Base-by-base conservation (phyloP, 495 filamentous ascomycete genomes). In the Lasiosphaeria ovina region DNA sequence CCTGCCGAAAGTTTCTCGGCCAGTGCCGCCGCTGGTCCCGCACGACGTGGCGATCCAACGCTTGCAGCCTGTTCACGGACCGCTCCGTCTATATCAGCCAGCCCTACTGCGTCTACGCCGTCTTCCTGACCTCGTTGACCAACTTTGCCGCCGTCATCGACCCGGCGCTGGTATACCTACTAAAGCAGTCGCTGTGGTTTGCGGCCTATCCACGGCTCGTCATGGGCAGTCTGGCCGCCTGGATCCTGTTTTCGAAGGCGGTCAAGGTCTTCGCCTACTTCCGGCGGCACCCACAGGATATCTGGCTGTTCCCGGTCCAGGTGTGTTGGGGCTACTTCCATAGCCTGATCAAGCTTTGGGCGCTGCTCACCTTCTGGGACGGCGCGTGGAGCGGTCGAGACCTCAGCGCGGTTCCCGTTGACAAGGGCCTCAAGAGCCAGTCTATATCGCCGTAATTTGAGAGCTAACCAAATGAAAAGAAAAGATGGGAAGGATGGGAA, bases 41-140 rank as follows among this genome's bases (percentile, higher is more conserved):
- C 16, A 89, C 84, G 10, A 89, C 84, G 42, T 89, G 83, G 83
- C 76, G 87, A 6, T 85, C 79, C 69, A 89, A 88, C 68, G 64
- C 77, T 16, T 81, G 76, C 32, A 82, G 76, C 55, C 73, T 89
- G 56, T 74, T 85, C 57, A 73, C 74, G 7, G 84, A 66, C 35
- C 49, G 65, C 35, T 61, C 45, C 42, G 60, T 69, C 14, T 69
- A 64, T 66, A 36, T 55, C 24, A 67, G 65, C 47, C 82, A 89
- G 56, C 84, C 83, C 2, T 89, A 83, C 79, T 84, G 79, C 66
- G 77, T 81, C 6, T 89, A 85, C 62, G 80, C 85, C 34, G 80
- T 89, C 50, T 82, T 85, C 62, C 65, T 87, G 50, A 83, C 81
- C 6, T 42, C 53, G 77, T 80, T 88, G 51, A 79, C 84, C 57